Conservation (phyloP, 2,329 filamentous ascomycete species). For the Boeremia exigua region DNA sequence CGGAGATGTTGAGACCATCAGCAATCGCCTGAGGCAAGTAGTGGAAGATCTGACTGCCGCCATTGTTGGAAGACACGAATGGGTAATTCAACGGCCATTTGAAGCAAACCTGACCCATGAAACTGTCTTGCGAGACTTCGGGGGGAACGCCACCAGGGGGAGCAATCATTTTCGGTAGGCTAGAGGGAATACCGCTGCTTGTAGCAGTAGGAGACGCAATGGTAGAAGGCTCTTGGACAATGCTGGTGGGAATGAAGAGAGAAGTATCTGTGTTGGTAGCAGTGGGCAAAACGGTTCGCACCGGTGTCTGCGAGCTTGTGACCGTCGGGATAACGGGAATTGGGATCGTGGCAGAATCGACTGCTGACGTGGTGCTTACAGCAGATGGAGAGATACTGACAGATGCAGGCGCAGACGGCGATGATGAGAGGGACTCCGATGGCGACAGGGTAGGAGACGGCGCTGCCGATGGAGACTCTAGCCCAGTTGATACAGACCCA, state of each 20-base stretch:
- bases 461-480: conserved; percentile 2
- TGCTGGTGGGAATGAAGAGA: conserved; percentile 65
- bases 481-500: not conserved
- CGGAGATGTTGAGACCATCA: conserved; percentile 62
- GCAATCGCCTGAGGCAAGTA: conserved; percentile 75
- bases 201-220: conserved; percentile 53
- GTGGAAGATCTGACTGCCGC: conserved; percentile 84
- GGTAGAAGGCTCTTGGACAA: conserved; percentile 62
- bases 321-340: conserved; percentile 24
- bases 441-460: conserved; percentile 9
- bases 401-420: conserved; percentile 11
- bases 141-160: conserved; percentile 66
- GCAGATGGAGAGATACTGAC: conserved; percentile 4
- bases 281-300: conserved; percentile 54
- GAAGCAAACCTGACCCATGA: conserved; percentile 85
- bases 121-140: conserved; percentile 66
- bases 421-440: conserved; percentile 9
- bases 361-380: conserved; percentile 6
- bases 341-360: conserved; percentile 20
- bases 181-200: conserved; percentile 64
- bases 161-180: conserved; percentile 76
- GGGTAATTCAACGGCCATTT: conserved; percentile 79
- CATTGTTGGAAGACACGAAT: conserved; percentile 75
- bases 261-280: conserved; percentile 54
- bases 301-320: conserved; percentile 35